These are phyloP conservation scores for Selenicereus undatus DNA, from an alignment of 148 eudicot species.

Conservation along the genomic window DNA sequence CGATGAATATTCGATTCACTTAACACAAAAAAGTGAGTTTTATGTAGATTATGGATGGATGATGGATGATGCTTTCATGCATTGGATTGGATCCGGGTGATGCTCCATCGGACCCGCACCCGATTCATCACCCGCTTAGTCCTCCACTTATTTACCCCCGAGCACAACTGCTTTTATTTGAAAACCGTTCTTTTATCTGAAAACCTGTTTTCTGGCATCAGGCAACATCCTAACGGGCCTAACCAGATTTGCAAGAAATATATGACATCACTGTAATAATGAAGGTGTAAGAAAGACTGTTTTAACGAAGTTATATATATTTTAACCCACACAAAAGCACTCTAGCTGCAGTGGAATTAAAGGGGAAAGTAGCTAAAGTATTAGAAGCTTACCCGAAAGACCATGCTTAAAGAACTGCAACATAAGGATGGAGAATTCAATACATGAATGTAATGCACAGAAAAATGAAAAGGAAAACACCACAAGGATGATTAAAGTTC, in stretches of 20 bases:
- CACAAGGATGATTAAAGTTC: not conserved
- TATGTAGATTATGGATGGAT: too few species aligned
- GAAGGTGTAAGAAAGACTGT: not conserved
- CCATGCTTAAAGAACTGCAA: slow-evolving; percentile 90
- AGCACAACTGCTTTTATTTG: not conserved
- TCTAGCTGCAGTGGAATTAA: not conserved
- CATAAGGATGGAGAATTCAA: not conserved
- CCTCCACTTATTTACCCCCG: too few species aligned
- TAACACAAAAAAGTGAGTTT: too few species aligned
- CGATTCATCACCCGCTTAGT: too few species aligned
- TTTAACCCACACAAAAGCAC: not conserved
- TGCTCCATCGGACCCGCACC: too few species aligned
- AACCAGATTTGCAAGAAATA: too few species aligned
- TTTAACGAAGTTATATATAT: not conserved
- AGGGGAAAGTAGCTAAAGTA: not conserved
- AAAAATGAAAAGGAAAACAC: not conserved
- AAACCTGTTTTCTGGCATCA: not conserved
- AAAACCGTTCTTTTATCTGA: not conserved
- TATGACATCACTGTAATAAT: too few species aligned
- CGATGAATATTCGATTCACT: too few species aligned
- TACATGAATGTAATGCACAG: not conserved
- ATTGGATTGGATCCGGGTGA: too few species aligned
- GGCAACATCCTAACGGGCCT: too few species aligned
- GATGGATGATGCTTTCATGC: too few species aligned
- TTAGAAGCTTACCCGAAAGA: slow-evolving; percentile 78